Base-by-base conservation (phyloP, 495 filamentous ascomycete genomes). In the Oleoguttula mirabilis region DNA sequence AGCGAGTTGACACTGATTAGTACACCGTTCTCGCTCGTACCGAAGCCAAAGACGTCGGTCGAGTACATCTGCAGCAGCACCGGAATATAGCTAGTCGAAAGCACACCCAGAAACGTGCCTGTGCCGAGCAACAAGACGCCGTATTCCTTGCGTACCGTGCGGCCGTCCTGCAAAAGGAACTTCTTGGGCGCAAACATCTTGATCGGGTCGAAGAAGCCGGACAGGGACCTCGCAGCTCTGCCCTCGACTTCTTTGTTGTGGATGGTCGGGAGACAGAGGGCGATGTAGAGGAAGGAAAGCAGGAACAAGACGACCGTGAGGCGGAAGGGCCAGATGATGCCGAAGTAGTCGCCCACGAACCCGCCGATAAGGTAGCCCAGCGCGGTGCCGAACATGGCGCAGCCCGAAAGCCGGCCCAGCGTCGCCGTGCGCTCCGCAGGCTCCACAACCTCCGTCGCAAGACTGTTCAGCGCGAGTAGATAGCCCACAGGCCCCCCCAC, bases 401-500 rank as follows among this genome's bases (percentile, higher is more conserved):
- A 70, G 2, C 73, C 73, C 36, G 70, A 65, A 3, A 77, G 48
- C 33, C 67, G 61, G 0, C 73, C 73, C 37, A 77, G 69, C 6
- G 68, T 63, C 0, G 57, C 64, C 3, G 73, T 77, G 12, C 72
- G 57, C 30, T 71, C 58, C 6, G 58, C 58, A 0, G 68, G 63
- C n/a, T 58, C 53, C 7, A 72, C 66, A 3, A 69, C 39, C 53
- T 76, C 69, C 12, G 67, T 61, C 17, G 67, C 68, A 21, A 69
- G 66, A 32, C 67, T 68, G 48, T 77, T 77, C 17, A 73, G 57
- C 4, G 73, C 60, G 1, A 77, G 58, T 42, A 75, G 60, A 42
- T 75, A 77, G 1, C 73, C 73, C 10, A 61, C 63, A 1, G 72
- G 73, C 0, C 73, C 73, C 1, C 73, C 73, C 4, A 75, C 49